phyloP scores from a whole-genome alignment of 176 grass and related monocot species.

The Paspalum vaginatum region DNA sequence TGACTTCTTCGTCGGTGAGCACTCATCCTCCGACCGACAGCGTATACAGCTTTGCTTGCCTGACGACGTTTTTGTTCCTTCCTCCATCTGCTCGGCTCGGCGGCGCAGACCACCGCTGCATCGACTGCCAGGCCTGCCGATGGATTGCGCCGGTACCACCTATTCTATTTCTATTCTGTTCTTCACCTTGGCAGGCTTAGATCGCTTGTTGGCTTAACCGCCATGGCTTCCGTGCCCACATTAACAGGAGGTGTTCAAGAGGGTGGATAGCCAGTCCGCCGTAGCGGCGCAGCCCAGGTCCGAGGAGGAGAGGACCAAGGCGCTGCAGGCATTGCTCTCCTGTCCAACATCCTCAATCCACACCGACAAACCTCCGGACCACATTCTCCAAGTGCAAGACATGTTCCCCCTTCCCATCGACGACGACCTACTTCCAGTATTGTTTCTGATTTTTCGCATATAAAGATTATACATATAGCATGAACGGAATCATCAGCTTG shows the following conservation, averaged over 20 bases:
- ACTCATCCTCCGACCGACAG: neutral
- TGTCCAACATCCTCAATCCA: slow-evolving; percentile 87
- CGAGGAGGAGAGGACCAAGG: slow-evolving; percentile 62
- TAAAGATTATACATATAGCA: no score
- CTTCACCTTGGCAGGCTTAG: neutral
- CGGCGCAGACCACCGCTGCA: slow-evolving; percentile 69
- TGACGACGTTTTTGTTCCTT: neutral
- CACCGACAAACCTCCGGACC: slow-evolving; percentile 57
- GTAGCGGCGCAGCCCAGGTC: slow-evolving; percentile 66
- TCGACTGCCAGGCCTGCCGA: slow-evolving; percentile 91
- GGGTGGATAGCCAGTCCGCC: slow-evolving; percentile 61
- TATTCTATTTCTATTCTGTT: neutral
- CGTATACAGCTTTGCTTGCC: neutral
- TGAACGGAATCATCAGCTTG: neutral
- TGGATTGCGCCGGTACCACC: slow-evolving; percentile 88
- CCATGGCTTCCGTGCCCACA: neutral
- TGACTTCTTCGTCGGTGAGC: slow-evolving; percentile 77
- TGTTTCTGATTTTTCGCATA: no score
- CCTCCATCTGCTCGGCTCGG: no score
- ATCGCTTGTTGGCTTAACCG: neutral
- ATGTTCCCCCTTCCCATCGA: slow-evolving; percentile 80
- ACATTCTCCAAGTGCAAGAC: slow-evolving; percentile 78
- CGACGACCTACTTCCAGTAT: slow-evolving; percentile 52
- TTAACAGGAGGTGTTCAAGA: slow-evolving; percentile 68
- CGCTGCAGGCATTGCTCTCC: slow-evolving; percentile 80